Conservation (phyloP, 257 asterid species). For the Solanum megistacrolobum region DNA sequence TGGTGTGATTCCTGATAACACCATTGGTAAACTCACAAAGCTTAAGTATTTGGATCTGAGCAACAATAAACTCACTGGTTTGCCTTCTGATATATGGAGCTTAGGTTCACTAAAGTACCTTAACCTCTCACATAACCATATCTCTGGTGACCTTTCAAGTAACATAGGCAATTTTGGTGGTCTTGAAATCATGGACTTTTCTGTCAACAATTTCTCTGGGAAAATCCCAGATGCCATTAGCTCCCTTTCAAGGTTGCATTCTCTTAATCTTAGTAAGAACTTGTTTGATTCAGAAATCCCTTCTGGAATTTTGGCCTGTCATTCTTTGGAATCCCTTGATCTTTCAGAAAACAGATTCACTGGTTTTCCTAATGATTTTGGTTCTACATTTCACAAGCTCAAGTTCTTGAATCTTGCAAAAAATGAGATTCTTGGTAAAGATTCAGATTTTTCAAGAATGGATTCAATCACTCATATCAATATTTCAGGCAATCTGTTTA, state of each 20-base stretch:
- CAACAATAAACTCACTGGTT: constrained; percentile 49
- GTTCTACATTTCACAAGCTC: constrained; percentile 50
- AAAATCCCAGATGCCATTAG: constrained; percentile 63
- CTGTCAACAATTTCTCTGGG: constrained; percentile 68
- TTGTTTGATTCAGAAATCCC: constrained; percentile 51
- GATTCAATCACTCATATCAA: constrained; percentile 40
- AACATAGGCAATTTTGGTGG: constrained; percentile 74
- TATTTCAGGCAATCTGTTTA: constrained; percentile 60
- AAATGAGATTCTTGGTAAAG: constrained; percentile 53
- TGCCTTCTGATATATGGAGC: constrained; percentile 94
- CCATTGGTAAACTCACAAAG: constrained; percentile 67
- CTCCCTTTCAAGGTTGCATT: constrained; percentile 46
- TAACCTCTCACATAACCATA: constrained; percentile 58
- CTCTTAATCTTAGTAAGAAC: constrained; percentile 53
- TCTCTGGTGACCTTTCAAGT: constrained; percentile 49
- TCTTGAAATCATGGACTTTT: constrained; percentile 67
- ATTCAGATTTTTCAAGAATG: constrained; percentile 52
- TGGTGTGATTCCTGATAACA: constrained; percentile 72
- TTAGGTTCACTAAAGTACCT: constrained; percentile 57
- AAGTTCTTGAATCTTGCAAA: constrained; percentile 53
- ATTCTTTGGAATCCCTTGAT: constrained; percentile 50
- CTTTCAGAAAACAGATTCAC: constrained; percentile 50
- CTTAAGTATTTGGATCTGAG: constrained; percentile 79
- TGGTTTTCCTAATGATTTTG: constrained; percentile 57
- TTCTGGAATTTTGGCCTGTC: constrained; percentile 45